Evolutionary conservation across 257 asterid genomes (phyloP).

Genomic region (Solanum appendiculatum): DNA sequence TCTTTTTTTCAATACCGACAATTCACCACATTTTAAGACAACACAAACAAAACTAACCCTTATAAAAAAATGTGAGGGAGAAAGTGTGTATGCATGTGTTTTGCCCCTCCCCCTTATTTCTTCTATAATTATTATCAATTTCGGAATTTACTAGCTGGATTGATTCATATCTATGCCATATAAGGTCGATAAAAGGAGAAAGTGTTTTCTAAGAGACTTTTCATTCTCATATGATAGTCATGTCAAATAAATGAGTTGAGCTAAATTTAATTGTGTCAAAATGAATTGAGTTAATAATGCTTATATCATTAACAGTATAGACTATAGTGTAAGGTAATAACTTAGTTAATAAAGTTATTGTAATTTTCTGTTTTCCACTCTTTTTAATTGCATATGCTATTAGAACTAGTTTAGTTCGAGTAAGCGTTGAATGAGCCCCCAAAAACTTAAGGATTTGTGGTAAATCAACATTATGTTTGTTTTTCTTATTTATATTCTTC

Average conservation of each 20-base stretch:
- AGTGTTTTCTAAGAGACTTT: not conserved
- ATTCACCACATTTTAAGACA: conserved; percentile 5
- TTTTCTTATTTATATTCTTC: not conserved
- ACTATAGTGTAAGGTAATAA: not conserved
- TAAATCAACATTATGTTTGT: not conserved
- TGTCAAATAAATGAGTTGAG: not conserved
- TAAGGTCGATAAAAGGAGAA: not conserved
- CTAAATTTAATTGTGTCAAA: not conserved
- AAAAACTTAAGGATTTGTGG: not conserved
- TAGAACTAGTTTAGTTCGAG: not conserved
- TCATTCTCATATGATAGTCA: not conserved
- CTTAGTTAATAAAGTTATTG: not conserved
- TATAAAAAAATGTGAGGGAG: not conserved
- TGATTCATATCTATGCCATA: not conserved
- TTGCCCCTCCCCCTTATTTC: not conserved
- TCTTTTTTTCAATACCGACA: conserved; percentile 24
- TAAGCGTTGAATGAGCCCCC: not conserved
- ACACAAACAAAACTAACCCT: not conserved
- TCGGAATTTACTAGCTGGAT: fast-evolving
- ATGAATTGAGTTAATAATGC: not conserved
- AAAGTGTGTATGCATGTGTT: not conserved
- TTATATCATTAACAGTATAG: not conserved
- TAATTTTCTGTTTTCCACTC: not conserved
- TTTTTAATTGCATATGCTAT: not conserved
- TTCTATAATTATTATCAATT: not conserved